Percentiles rank a stretch among this genome's conserved stretches.
These are phyloP conservation scores for Epichloe elymi DNA, from an alignment of 2,329 filamentous ascomycete species.

Conservation along the genomic window DNA sequence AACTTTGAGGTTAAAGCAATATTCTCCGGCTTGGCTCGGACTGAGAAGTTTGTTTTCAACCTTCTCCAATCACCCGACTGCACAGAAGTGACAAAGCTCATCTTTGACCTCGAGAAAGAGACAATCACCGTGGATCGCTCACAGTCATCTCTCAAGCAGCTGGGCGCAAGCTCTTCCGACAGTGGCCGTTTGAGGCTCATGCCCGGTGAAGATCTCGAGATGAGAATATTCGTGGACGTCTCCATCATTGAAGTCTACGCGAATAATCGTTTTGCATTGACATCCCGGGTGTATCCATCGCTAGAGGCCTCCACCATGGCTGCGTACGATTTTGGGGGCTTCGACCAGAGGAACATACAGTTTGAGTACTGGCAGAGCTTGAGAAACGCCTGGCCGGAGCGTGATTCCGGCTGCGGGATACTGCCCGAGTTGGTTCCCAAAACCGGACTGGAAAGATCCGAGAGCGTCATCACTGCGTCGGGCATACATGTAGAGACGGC, in stretches of 20 bases:
- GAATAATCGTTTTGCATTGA: conserved; percentile 12
- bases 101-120: conserved; percentile 8
- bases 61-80: conserved; percentile 4
- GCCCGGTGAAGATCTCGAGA: conserved; percentile 9
- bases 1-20: conserved; percentile 5
- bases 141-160: conserved; percentile 7
- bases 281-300: conserved; percentile 11
- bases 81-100: conserved; percentile 8
- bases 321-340: conserved; percentile 2
- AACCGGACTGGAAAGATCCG: neutral
- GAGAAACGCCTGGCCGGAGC: conserved; percentile 4
- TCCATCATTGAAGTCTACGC: conserved; percentile 12
- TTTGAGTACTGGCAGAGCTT: conserved; percentile 3
- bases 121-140: conserved; percentile 9
- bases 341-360: neutral
- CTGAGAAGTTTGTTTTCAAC: conserved; percentile 4
- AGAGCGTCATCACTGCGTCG: neutral
- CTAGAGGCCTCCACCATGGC: conserved; percentile 3
- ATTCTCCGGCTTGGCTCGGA: conserved; percentile 1
- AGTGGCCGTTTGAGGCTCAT: conserved; percentile 2
- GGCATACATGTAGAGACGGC: neutral
- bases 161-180: conserved; percentile 3
- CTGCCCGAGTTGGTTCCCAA: conserved; percentile 2
- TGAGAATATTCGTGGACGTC: conserved; percentile 11
- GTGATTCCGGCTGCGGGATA: neutral